phyloP scores from a whole-genome alignment of 345 rosid species.

The Geranium brycei region DNA sequence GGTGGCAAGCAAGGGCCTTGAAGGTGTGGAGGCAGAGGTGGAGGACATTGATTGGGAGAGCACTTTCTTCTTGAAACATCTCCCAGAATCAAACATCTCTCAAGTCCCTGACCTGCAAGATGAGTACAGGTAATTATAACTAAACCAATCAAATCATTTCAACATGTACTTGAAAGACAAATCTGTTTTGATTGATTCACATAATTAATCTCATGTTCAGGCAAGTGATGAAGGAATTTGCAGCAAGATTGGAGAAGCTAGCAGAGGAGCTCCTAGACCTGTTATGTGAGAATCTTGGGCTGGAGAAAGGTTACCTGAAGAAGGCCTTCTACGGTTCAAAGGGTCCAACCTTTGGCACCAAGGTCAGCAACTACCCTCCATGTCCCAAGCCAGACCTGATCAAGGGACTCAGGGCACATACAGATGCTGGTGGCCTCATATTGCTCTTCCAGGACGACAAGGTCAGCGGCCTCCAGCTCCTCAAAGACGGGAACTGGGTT shows the following conservation, averaged over 20 bases:
- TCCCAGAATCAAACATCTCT: slow-evolving; percentile 49
- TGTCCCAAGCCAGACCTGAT: slow-evolving; percentile 77
- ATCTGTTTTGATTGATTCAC: background rate
- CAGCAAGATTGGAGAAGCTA: slow-evolving; percentile 50
- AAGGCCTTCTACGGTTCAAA: slow-evolving; percentile 48
- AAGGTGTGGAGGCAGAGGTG: slow-evolving; percentile 43
- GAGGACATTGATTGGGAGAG: slow-evolving; percentile 85
- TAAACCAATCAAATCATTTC: too few relatives aligned
- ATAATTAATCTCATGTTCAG: slow-evolving; percentile 16
- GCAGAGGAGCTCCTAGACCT: slow-evolving; percentile 70
- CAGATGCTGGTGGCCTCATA: slow-evolving; percentile 92
- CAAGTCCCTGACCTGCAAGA: slow-evolving; percentile 63
- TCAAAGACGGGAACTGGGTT: slow-evolving; percentile 73
- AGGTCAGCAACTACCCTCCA: slow-evolving; percentile 89
- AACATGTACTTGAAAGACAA: background rate
- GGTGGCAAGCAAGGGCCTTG: slow-evolving; percentile 49
- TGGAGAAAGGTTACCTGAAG: slow-evolving; percentile 68
- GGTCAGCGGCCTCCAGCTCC: slow-evolving; percentile 90
- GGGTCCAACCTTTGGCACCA: slow-evolving; percentile 77
- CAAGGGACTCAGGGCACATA: slow-evolving; percentile 85
- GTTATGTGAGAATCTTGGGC: slow-evolving; percentile 74
- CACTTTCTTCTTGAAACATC: slow-evolving; percentile 62
- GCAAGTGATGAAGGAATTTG: slow-evolving; percentile 65
- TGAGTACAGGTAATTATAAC: slow-evolving; percentile 42
- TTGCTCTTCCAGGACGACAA: slow-evolving; percentile 73